A percentile compares a stretch with the other conserved stretches of the same genome.
Conservation (phyloP, 1,284 basidiomycete species). For the Chalciporus piperatoides region DNA sequence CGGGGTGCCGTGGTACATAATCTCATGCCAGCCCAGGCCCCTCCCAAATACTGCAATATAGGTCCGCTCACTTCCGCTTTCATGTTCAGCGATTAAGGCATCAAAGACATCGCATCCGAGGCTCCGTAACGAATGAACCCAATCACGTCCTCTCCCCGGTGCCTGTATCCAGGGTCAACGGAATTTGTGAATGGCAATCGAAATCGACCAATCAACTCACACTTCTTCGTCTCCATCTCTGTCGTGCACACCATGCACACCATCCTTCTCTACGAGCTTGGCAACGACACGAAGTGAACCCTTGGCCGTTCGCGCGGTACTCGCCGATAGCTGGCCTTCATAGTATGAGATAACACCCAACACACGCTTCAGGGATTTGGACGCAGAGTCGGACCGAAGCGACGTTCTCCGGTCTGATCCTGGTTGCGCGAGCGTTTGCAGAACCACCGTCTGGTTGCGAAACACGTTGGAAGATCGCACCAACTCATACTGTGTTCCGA, state of each 20-base stretch:
- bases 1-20: constrained; percentile 27
- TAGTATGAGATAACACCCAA: constrained; percentile 47
- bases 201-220: constrained; percentile 36
- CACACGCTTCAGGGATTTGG: constrained; percentile 42
- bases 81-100: constrained; percentile 39
- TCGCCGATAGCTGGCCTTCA: constrained; percentile 45
- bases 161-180: constrained; percentile 33
- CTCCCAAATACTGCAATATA: constrained; percentile 29
- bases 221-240: constrained; percentile 37
- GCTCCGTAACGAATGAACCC: constrained; percentile 53
- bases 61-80: constrained; percentile 4
- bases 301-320: constrained; percentile 44
- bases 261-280: constrained; percentile 56
- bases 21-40: constrained; percentile 12
- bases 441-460: constrained; percentile 42
- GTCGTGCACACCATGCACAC: constrained; percentile 43
- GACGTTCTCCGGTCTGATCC: constrained; percentile 22
- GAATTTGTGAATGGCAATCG: constrained; percentile 3
- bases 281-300: constrained; percentile 51
- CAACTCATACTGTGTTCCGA: constrained; percentile 55
- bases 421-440: constrained; percentile 40
- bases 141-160: constrained; percentile 46
- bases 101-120: constrained; percentile 49
- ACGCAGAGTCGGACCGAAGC: constrained; percentile 29
- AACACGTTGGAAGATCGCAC: constrained; percentile 50